Conservation (phyloP, 2,329 filamentous ascomycete genomes). For the Acarospora socialis region DNA sequence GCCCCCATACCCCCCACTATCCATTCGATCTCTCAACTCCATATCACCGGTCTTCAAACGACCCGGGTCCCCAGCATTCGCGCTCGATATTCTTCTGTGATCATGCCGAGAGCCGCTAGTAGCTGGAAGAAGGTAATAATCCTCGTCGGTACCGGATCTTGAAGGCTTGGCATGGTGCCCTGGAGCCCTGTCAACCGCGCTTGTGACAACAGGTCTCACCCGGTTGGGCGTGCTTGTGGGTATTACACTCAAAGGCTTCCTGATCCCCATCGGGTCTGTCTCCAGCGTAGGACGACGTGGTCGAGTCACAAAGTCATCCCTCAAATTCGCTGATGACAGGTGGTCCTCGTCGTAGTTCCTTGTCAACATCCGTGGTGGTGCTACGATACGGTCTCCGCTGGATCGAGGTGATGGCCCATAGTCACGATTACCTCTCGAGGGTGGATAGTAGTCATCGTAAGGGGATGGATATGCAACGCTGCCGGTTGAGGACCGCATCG, state of each 20-base stretch:
- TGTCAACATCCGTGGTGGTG: constrained; percentile 11
- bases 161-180: constrained; percentile 20
- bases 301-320: constrained; percentile 11
- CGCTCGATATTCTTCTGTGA: constrained; percentile 21
- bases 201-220: constrained; percentile 21
- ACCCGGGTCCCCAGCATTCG: constrained; percentile 24
- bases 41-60: constrained; percentile 16
- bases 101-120: constrained; percentile 18
- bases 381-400: constrained; percentile 15
- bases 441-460: constrained; percentile 22
- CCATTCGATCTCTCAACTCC: constrained; percentile 13
- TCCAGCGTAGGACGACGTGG: constrained; percentile 10
- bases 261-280: constrained; percentile 3
- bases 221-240: constrained; percentile 11
- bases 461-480: constrained; percentile 23
- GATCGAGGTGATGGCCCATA: constrained; percentile 19
- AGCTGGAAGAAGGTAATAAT: constrained; percentile 23
- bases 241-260: constrained; percentile 10
- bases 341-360: not conserved
- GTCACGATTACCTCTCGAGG: constrained; percentile 16
- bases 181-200: constrained; percentile 19
- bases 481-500: constrained; percentile 28
- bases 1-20: constrained; percentile 18
- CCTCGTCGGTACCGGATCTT: constrained; percentile 17
- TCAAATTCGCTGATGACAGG: not conserved